Conservation (phyloP, 306 rosid species). For the Benincasa hispida region DNA sequence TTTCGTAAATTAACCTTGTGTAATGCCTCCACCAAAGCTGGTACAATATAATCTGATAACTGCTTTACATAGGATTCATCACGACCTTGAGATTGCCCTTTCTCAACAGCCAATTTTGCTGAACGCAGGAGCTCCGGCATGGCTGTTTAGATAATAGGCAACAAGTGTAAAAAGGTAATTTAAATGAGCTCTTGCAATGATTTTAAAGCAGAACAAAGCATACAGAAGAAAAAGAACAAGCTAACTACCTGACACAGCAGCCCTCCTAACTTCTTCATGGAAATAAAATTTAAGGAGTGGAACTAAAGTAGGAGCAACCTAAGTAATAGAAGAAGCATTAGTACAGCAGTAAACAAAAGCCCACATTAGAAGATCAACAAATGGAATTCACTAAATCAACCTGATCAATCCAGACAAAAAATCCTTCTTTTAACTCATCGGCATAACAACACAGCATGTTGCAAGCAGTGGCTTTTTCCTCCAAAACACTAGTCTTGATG, state of each 20-base stretch:
- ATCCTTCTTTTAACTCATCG: constrained; percentile 93
- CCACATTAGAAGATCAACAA: background rate
- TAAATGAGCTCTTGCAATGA: background rate
- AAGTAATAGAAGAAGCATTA: constrained; percentile 1
- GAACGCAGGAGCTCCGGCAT: constrained; percentile 92
- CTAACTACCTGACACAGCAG: constrained; percentile 80
- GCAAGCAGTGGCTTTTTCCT: constrained; percentile 97
- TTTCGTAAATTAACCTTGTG: constrained; percentile 46
- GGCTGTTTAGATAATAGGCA: constrained; percentile 30
- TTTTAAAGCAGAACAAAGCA: background rate
- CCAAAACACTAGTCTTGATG: constrained; percentile 90
- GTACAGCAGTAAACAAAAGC: constrained; percentile 1
- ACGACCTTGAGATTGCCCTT: constrained; percentile 86
- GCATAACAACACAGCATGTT: constrained; percentile 97
- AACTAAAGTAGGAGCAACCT: constrained; percentile 89
- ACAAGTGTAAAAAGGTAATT: background rate
- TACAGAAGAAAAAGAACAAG: background rate
- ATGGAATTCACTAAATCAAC: constrained; percentile 21
- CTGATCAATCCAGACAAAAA: constrained; percentile 99
- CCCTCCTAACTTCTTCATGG: constrained; percentile 95
- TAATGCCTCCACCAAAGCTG: constrained; percentile 89
- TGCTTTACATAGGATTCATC: constrained; percentile 64
- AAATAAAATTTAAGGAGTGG: constrained; percentile 95
- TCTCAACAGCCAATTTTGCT: constrained; percentile 87
- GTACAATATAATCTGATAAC: constrained; percentile 69